Evolutionary conservation across 495 filamentous ascomycete genomes (phyloP).

Genomic region (Xylaria scruposa): DNA sequence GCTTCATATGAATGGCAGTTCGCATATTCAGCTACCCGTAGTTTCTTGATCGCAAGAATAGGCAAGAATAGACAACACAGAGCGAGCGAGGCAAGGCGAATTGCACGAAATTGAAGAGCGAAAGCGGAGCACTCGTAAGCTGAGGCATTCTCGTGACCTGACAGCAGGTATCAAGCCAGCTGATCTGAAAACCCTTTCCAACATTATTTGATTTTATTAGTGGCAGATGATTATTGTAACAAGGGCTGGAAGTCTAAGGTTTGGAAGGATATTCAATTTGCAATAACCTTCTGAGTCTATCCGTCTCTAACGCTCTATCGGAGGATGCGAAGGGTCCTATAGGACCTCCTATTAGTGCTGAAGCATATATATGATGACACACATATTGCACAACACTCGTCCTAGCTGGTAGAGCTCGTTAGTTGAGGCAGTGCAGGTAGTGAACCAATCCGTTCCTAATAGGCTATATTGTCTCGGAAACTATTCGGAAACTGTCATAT

Average conservation of each 20-base stretch:
- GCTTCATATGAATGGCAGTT: too few species aligned
- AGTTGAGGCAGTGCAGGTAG: constrained; percentile 2
- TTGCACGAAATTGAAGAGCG: too few species aligned
- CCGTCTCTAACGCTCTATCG: not conserved
- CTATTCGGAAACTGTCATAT: not conserved
- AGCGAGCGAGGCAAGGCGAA: too few species aligned
- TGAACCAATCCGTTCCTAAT: not conserved
- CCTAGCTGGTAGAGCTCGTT: not conserved
- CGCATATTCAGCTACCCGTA: too few species aligned
- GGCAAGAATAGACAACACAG: too few species aligned
- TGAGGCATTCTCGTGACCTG: not conserved
- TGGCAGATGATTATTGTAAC: not conserved
- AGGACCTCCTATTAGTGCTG: not conserved
- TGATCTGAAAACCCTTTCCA: not conserved
- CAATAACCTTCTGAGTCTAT: not conserved
- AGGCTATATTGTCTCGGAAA: not conserved
- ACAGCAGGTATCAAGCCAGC: not conserved
- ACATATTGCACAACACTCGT: constrained; percentile 1
- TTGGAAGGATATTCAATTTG: too few species aligned
- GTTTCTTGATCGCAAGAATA: too few species aligned
- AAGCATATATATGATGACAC: constrained; percentile 2
- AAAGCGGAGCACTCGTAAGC: not conserved
- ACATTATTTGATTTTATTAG: not conserved
- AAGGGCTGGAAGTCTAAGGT: too few species aligned
- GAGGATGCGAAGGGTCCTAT: not conserved